phyloP scores from a whole-genome alignment of 1,284 basidiomycete species.

The Sporisorium exsertum region DNA sequence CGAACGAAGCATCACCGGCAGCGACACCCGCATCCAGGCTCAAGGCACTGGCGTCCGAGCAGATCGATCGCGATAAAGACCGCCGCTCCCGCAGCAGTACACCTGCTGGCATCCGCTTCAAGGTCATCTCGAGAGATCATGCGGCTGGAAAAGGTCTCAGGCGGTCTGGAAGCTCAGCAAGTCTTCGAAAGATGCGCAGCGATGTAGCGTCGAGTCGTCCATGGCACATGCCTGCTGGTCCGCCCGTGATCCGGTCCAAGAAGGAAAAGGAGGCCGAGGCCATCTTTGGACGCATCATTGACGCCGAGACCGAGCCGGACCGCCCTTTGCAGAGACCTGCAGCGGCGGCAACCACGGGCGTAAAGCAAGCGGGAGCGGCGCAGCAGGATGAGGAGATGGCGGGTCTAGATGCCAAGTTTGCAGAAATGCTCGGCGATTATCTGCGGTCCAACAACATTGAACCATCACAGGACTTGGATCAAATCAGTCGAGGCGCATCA shows the following conservation, averaged over 20 bases:
- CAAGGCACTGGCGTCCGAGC: conserved; percentile 47
- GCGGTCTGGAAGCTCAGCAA: conserved; percentile 39
- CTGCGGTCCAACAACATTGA: conserved; percentile 49
- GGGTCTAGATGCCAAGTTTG: conserved; percentile 52
- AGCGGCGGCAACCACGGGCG: not conserved
- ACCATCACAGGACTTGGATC: conserved; percentile 41
- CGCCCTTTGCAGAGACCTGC: not conserved
- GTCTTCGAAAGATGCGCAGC: conserved; percentile 41
- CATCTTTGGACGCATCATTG: conserved; percentile 51
- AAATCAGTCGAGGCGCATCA: conserved; percentile 30
- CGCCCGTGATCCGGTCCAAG: conserved; percentile 47
- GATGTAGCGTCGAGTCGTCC: conserved; percentile 23
- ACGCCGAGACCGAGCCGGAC: conserved; percentile 37
- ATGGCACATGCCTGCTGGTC: conserved; percentile 31
- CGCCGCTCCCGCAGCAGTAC: conserved; percentile 38
- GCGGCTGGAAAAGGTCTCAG: conserved; percentile 22
- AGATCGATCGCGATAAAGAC: conserved; percentile 43
- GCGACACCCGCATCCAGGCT: conserved; percentile 28
- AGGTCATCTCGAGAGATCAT: conserved; percentile 36
- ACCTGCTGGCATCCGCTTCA: conserved; percentile 40
- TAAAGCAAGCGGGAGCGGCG: conserved; percentile 1
- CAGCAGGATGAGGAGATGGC: conserved; percentile 48
- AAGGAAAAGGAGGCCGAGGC: conserved; percentile 50
- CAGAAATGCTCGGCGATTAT: conserved; percentile 56
- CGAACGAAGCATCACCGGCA: conserved; percentile 13